Evolutionary conservation across 805 yeast species (phyloP), one percentile per base, ranked within the genome.

Genomic region (Jamesozyma lodderae): DNA sequence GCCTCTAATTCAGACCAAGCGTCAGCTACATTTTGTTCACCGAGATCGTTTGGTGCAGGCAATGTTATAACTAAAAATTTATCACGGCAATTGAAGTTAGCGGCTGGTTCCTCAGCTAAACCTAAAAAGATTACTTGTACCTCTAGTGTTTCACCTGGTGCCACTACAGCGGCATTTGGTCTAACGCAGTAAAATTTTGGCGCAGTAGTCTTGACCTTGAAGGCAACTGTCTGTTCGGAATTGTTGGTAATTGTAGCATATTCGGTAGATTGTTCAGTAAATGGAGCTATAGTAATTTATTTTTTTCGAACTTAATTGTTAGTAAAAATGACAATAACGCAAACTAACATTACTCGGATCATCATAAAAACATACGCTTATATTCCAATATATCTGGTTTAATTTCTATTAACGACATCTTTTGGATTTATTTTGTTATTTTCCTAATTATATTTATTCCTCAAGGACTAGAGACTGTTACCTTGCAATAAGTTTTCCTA

Each of bases 171-270:
- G 42, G 96, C 90, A 62, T 88, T 92, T 45, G 98, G 98, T 66
- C 96, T 81, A 37, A 92, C 97, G 62, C 95, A 85, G 69, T 88
- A 81, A 62, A 85, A 69, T 62, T 85, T 88, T 44, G 98, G 98
- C 8, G 97, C 96, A 6, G 98, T 92, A 33, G 98, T 90, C 67
- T 90, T 92, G 57, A 92, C 96, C 68, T 92, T 92, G 72, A 86
- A 92, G 22, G 95, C 96, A 32, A 79, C 69, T 23, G 77, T 66
- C 38, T 69, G 68, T 13, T 74, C 61, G 29, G 80, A 67, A 51
- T 77, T 79, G 60, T 82, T 81, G 29, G 68, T 59, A 45, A 70
- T 62, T 29, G 62, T 70, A 44, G 64, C 63, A 40, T 53, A 59
- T 57, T 79, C 81, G 14, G 92, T 80, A 31, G 80, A 73, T 48